Base-by-base conservation (phyloP, 345 rosid genomes). In the Jatropha curcas region DNA sequence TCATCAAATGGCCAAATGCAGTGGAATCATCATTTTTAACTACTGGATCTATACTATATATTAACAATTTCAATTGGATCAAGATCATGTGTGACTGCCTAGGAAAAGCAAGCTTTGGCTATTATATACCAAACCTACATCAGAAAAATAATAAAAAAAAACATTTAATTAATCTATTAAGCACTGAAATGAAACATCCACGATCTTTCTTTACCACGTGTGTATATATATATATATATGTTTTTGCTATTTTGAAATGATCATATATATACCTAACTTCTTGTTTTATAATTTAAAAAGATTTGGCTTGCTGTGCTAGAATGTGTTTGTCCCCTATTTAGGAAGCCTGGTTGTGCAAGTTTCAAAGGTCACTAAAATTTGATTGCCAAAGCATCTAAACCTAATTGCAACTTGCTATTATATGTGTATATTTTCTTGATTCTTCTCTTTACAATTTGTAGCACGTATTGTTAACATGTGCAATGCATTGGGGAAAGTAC, bases 41-140 rank as follows among this genome's bases (percentile, higher is more conserved):
- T 34, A 34, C 6, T 34, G 37, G 37, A 34, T 34, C 37, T 34
- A 34, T 6, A 34, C 6, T 34, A 34, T 34, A 34, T 34, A 34
- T 34, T 34, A 34, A 34, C 6, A 2, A 34, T 3, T 65, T 5
- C 34, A 27, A 43, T 45, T 28, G 14, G 51, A 51, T 52, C 60
- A 67, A 46, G 60, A 67, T 67, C 71, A 52, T 51, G 71, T 68
- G 71, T 20, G 33, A 5, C 17, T 50, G 30, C 71, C 24, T 22
- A 22, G 60, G 48, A 33, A 67, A 51, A 51, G 46, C 48, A 34
- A 67, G 30, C 4, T 13, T n/a, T 68, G 5, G 4, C 24, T 7
- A 37, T 20, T 62, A 35, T 35, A 62, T 35, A 8, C 7, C 4
- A 24, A 25, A 34, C 37, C 37, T 34, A 34, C 37, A 34, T 2